These are phyloP conservation scores for Trypanosoma rangeli DNA, from an alignment of 208 protist species.

Conservation along the genomic window DNA sequence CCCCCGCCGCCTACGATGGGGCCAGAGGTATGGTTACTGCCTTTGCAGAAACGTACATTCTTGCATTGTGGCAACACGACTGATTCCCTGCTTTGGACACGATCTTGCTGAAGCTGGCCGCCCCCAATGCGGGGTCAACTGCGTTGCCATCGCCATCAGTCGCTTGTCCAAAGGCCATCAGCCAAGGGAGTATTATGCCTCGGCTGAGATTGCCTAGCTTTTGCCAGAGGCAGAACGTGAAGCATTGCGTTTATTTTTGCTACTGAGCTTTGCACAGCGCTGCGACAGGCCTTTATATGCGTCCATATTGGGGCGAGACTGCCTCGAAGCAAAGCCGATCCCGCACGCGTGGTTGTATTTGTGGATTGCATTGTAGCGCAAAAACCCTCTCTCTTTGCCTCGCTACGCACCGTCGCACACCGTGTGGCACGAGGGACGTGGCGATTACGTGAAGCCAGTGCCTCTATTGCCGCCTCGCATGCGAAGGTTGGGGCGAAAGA, in stretches of 20 bases:
- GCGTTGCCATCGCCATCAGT: background rate
- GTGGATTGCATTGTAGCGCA: constrained; percentile 15
- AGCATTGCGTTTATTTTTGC: constrained; percentile 25
- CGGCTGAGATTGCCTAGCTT: constrained; percentile 17
- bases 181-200: background rate
- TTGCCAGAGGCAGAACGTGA: constrained; percentile 24
- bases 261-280: constrained; percentile 17
- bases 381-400: constrained; percentile 19
- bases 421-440: background rate
- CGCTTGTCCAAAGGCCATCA: background rate
- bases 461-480: constrained; percentile 9
- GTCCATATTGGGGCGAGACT: constrained; percentile 1
- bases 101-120: constrained; percentile 16
- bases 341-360: background rate
- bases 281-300: background rate
- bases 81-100: constrained; percentile 1
- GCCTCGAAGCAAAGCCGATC: constrained; percentile 11
- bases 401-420: background rate
- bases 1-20: background rate
- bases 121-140: background rate
- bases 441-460: constrained; percentile 14
- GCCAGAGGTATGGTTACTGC: constrained; percentile 4
- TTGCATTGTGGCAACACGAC: constrained; percentile 20
- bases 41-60: constrained; percentile 20
- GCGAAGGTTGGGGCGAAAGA: background rate